Percentiles rank a stretch among this genome's conserved stretches.
phyloP scores from a whole-genome alignment of 2,329 filamentous ascomycete genomes.

The Colletotrichum musae region DNA sequence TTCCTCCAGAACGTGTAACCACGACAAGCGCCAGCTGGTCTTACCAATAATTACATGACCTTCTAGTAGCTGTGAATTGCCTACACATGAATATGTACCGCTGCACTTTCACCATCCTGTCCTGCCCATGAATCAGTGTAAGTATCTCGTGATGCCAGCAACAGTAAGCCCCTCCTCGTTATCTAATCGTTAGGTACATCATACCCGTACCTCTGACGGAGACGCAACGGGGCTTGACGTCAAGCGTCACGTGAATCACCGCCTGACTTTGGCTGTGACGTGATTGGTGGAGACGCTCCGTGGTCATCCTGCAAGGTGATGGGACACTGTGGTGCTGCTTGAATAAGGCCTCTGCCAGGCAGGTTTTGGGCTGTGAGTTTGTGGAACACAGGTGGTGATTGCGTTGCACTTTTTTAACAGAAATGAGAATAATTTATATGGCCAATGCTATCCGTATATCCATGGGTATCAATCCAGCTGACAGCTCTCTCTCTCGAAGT shows the following conservation, averaged over 20 bases:
- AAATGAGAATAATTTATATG: not conserved
- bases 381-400: not conserved
- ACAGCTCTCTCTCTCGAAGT: not conserved
- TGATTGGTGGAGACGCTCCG: conserved; percentile 2
- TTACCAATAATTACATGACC: not conserved
- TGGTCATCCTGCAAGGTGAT: not conserved
- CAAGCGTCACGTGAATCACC: conserved; percentile 31
- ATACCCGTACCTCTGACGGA: too few relatives aligned
- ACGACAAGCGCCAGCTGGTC: conserved; percentile 12
- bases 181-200: too few relatives aligned
- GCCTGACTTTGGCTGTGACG: conserved; percentile 19
- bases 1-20: not conserved
- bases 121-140: too few relatives aligned
- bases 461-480: conserved; percentile 24
- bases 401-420: not conserved
- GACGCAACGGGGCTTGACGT: conserved; percentile 37
- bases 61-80: not conserved
- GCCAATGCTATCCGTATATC: conserved; percentile 3
- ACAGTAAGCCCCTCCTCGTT: too few relatives aligned
- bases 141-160: too few relatives aligned
- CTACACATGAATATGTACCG: too few relatives aligned
- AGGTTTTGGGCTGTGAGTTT: not conserved
- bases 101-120: too few relatives aligned
- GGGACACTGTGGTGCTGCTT: not conserved
- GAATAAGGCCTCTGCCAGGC: not conserved